phyloP scores from a whole-genome alignment of 495 filamentous ascomycete genomes.

The Xylaria bambusicola region DNA sequence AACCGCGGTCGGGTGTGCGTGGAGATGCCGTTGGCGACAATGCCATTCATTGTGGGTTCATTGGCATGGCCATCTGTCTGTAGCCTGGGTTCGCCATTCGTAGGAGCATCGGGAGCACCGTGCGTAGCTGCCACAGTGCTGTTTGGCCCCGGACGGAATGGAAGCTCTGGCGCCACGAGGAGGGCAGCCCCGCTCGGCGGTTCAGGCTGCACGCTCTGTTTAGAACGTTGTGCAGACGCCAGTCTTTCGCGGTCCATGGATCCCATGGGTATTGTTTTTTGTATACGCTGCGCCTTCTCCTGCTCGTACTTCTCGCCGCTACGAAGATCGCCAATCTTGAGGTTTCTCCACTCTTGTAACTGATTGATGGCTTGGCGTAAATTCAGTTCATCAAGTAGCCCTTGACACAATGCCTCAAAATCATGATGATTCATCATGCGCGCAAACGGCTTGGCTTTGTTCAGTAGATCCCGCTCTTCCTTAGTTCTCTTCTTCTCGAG shows the following conservation, averaged over 20 bases:
- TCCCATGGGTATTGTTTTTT: conserved; percentile 68
- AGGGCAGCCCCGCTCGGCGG: conserved; percentile 68
- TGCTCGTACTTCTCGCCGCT: conserved; percentile 92
- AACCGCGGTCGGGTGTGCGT: conserved; percentile 43
- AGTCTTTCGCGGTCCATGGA: conserved; percentile 78
- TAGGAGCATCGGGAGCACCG: conserved; percentile 24
- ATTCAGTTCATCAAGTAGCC: conserved; percentile 85
- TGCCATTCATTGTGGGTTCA: conserved; percentile 34
- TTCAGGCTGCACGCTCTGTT: conserved; percentile 63
- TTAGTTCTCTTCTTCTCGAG: conserved; percentile 93
- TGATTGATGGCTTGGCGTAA: conserved; percentile 86
- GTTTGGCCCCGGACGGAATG: conserved; percentile 47
- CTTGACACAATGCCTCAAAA: conserved; percentile 81
- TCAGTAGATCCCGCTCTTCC: conserved; percentile 85
- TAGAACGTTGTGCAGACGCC: conserved; percentile 61
- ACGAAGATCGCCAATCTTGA: conserved; percentile 78
- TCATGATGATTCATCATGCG: conserved; percentile 94
- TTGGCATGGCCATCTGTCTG: conserved; percentile 43
- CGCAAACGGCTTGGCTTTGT: conserved; percentile 93
- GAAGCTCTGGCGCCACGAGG: conserved; percentile 76
- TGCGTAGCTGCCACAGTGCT: conserved; percentile 13
- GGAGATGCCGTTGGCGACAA: conserved; percentile 40
- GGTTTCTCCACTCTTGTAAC: conserved; percentile 89
- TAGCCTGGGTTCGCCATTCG: conserved; percentile 40
- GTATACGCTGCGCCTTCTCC: conserved; percentile 78